Evolutionary conservation across 345 rosid species (phyloP).

Genomic region (Gossypium australe): DNA sequence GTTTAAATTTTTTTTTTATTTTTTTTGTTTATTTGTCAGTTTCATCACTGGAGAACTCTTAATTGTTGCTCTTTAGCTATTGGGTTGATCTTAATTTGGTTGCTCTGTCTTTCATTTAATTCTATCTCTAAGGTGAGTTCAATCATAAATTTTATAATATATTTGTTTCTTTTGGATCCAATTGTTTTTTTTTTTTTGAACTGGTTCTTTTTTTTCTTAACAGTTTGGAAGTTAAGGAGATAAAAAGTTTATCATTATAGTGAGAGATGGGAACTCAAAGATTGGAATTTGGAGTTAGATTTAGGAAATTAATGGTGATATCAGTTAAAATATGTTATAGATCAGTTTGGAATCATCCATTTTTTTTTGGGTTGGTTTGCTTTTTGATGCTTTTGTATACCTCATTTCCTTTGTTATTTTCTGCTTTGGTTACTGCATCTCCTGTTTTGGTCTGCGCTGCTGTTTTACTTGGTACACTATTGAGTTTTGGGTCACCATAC

Average conservation of each 20-base stretch:
- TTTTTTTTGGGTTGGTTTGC: constrained; percentile 49
- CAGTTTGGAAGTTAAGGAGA: constrained; percentile 12
- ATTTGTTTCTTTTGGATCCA: constrained; percentile 21
- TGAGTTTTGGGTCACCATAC: constrained; percentile 81
- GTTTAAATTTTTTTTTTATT: neutral
- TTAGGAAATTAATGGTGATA: constrained; percentile 35
- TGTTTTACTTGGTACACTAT: constrained; percentile 72
- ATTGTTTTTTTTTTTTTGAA: constrained; percentile 12
- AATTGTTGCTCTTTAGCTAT: constrained; percentile 21
- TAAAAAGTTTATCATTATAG: neutral
- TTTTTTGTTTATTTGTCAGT: neutral
- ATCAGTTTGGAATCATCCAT: constrained; percentile 69
- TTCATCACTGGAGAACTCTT: constrained; percentile 4
- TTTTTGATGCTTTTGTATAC: constrained; percentile 56
- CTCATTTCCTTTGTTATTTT: constrained; percentile 74
- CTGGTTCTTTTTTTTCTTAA: neutral
- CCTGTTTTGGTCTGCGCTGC: constrained; percentile 93
- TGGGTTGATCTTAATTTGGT: constrained; percentile 25
- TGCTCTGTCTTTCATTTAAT: constrained; percentile 20
- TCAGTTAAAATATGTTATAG: constrained; percentile 39
- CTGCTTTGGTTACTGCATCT: constrained; percentile 76
- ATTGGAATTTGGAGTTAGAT: constrained; percentile 36
- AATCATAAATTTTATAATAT: neutral
- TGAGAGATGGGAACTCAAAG: constrained; percentile 38
- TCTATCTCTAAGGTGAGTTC: constrained; percentile 28